Base-by-base conservation (phyloP, 805 yeast species). In the Candida nanaspora region DNA sequence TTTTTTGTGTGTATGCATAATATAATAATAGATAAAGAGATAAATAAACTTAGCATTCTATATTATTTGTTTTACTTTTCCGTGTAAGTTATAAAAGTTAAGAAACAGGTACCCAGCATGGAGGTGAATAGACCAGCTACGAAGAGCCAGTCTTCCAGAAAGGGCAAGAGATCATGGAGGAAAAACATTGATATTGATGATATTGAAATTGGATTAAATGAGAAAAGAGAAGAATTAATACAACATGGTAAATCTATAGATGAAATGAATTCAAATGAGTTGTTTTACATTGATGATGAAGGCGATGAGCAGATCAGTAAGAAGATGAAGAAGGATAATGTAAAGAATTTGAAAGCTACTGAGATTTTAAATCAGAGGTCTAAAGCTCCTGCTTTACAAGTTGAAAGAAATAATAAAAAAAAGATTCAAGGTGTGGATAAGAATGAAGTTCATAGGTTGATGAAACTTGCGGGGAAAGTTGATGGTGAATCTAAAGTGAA, bases 91-190 rank as follows among this genome's bases (percentile, higher is more conserved):
- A n/a, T n/a, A n/a, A n/a, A n/a, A n/a, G n/a, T n/a, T n/a, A n/a
- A n/a, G n/a, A n/a, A 33, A 16, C 10, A 25, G 21, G n/a, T 3
- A 33, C 6, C 7, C 23, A 43, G 3, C 7, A 58, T 62, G 70
- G 68, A 63, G 46, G 47, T 62, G 4, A 62, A 63, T 39, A 71
- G 78, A 59, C 86, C 89, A 13, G 59, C 76, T 19, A 79, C 74
- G 50, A 72, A 69, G 50, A 66, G 66, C 34, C 96, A 89, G 63
- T 56, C 83, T 4, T 87, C 96, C 7, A 74, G 98, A 55, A 93
- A 93, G 68, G 95, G 96, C 34, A 91, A 86, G 72, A 82, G 75
- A 58, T 80, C 95, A 5, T 86, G 97, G 94, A 78, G 95, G 59
- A 87, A 87, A 63, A 86, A 93, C 61, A 84, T 93, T 43, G 95